A percentile compares a stretch with the other conserved stretches of the same genome.
Conservation (phyloP, 2,329 filamentous ascomycete species). For the Botrytis aclada region DNA sequence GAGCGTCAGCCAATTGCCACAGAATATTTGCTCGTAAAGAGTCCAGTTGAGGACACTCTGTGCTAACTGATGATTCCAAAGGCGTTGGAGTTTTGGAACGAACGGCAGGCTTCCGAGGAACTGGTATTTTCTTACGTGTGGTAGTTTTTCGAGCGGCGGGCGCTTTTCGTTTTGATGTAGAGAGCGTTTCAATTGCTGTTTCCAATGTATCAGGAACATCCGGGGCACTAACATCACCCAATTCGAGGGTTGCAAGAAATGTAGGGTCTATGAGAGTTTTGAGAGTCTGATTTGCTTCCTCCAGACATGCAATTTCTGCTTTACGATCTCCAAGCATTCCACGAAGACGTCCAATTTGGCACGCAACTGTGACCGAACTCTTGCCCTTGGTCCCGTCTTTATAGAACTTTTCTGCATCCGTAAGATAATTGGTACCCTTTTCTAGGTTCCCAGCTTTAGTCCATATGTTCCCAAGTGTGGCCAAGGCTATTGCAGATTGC, state of each 20-base stretch:
- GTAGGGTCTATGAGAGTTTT: slow-evolving; percentile 43
- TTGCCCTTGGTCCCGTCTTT: slow-evolving; percentile 45
- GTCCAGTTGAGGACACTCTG: slow-evolving; percentile 39
- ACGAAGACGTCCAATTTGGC: slow-evolving; percentile 54
- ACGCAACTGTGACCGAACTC: slow-evolving; percentile 49
- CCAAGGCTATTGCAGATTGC: slow-evolving; percentile 52
- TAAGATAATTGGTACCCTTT: slow-evolving; percentile 54
- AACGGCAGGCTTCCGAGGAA: slow-evolving; percentile 35
- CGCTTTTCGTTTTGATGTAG: slow-evolving; percentile 38
- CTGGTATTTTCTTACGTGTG: slow-evolving; percentile 32
- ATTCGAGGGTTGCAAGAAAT: slow-evolving; percentile 24
- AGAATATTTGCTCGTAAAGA: slow-evolving; percentile 48
- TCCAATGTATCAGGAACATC: slow-evolving; percentile 26
- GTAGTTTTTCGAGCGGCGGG: slow-evolving; percentile 26
- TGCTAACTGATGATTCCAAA: slow-evolving; percentile 25
- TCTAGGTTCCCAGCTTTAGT: slow-evolving; percentile 57
- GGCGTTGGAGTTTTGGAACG: slow-evolving; percentile 31
- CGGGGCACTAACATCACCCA: slow-evolving; percentile 25
- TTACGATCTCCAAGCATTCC: slow-evolving; percentile 46
- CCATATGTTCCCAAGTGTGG: slow-evolving; percentile 55
- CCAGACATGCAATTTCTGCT: slow-evolving; percentile 48
- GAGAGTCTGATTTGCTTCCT: slow-evolving; percentile 47
- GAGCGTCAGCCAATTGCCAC: slow-evolving; percentile 49
- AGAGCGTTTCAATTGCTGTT: slow-evolving; percentile 29
- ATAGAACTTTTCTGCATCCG: slow-evolving; percentile 52